These are phyloP conservation scores for Tremella yokohamensis DNA, from an alignment of 768 basidiomycete species.

Conservation along the genomic window DNA sequence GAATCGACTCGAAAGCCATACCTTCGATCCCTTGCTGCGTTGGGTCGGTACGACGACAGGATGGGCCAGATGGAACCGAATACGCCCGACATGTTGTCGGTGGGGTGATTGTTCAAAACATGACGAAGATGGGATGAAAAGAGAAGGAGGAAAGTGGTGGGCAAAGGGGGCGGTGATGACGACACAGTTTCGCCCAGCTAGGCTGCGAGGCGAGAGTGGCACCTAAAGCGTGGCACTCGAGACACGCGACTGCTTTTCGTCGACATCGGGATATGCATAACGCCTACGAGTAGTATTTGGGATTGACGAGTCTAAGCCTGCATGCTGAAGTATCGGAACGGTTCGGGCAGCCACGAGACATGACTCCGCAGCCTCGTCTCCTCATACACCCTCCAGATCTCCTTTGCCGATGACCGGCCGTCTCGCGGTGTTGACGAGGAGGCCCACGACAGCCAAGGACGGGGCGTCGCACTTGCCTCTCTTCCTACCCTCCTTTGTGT, in stretches of 20 bases:
- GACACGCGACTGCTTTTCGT: background rate
- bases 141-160: slow-evolving; percentile 1
- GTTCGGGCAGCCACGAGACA: too few species aligned
- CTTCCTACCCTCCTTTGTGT: too few species aligned
- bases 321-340: background rate
- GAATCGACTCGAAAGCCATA: slow-evolving; percentile 7
- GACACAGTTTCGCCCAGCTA: slow-evolving; percentile 6
- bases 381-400: too few species aligned
- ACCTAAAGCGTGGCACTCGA: background rate
- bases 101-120: too few species aligned
- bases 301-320: background rate
- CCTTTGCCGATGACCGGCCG: too few species aligned
- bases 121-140: background rate
- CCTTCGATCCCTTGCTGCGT: slow-evolving; percentile 34
- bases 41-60: slow-evolving; percentile 34
- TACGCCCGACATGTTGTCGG: slow-evolving; percentile 23
- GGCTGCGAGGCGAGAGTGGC: background rate
- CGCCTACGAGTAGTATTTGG: too few species aligned
- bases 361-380: too few species aligned
- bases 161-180: slow-evolving; percentile 7
- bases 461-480: too few species aligned
- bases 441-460: too few species aligned
- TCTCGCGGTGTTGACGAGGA: too few species aligned
- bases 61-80: slow-evolving; percentile 37
- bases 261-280: too few species aligned